Conservation (phyloP, 2,329 filamentous ascomycete species). For the Penicillium olsonii region DNA sequence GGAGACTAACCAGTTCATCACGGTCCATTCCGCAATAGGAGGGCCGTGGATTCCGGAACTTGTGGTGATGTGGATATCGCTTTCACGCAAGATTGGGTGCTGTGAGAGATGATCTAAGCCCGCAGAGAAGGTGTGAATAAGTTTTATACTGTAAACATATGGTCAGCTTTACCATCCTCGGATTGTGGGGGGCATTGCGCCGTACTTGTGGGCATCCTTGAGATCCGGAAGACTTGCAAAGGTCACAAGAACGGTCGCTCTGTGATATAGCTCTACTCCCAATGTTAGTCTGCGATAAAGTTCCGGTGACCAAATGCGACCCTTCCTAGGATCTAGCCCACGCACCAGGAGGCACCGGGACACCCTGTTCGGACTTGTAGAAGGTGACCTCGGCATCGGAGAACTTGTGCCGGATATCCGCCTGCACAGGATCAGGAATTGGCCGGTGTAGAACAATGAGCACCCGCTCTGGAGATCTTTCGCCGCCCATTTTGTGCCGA, state of each 20-base stretch:
- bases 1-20: constrained; percentile 62
- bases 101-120: constrained; percentile 57
- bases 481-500: constrained; percentile 25
- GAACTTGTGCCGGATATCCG: constrained; percentile 24
- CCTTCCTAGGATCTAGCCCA: neutral
- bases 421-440: constrained; percentile 18
- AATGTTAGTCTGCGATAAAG: neutral
- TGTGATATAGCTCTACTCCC: constrained; percentile 22
- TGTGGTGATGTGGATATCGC: constrained; percentile 56
- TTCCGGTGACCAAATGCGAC: neutral
- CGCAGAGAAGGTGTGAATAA: constrained; percentile 61
- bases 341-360: constrained; percentile 27
- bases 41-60: constrained; percentile 62
- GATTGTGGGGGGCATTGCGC: neutral
- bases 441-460: constrained; percentile 23
- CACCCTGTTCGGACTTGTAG: constrained; percentile 8
- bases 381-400: constrained; percentile 23
- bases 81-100: constrained; percentile 56
- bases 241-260: constrained; percentile 29
- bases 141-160: constrained; percentile 36
- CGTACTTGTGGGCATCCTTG: constrained; percentile 32
- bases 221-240: constrained; percentile 27
- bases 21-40: constrained; percentile 67
- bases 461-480: constrained; percentile 20
- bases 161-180: too few relatives aligned